Base-by-base conservation (phyloP, 2,329 filamentous ascomycete genomes). In the Trichoderma hamatum region DNA sequence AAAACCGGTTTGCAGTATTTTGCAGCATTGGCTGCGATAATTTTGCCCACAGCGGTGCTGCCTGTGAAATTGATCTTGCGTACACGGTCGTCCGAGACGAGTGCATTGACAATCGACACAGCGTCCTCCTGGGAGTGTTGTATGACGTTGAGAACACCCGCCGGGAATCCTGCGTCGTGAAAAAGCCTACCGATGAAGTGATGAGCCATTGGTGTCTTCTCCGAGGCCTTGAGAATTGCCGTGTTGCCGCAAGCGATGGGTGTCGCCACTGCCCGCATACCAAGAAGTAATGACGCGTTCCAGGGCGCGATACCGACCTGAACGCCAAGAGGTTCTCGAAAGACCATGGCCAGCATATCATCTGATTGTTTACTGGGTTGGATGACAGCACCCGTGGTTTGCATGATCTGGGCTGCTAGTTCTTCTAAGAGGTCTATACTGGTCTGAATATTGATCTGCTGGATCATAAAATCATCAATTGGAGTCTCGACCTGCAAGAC, bases 21-120 rank as follows among this genome's bases (percentile, higher is more conserved):
- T 36, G 90, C 93, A 0, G 91, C 91, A 11, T 87, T 84, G 26
- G 84, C 83, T 9, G 88, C 91, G 69, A 97, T 88, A 75, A 94
- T 90, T 36, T 88, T 85, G 1, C 93, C 93, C 0, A 96, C 89
- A 0, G 78, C 78, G 0, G 92, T 93, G 74, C 88, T 91, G 39
- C 93, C 93, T 0, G 93, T 97, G 79, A 96, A 97, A 81, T 93
- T 96, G 77, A 96, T 84, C 82, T 96, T 96, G 77, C 89, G 90
- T 69, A 81, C 0, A 83, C 82, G 0, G 86, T 86, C 74, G 92
- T 84, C 60, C 87, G 85, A 72, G 96, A 92, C 30, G 96, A 87
- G 82, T 30, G 84, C 85, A 0, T 92, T 94, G 32, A 95, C 83
- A 14, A 84, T 82, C 0, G 89, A 84, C 0, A 92, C 93, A 72